A percentile compares a stretch with the other conserved stretches of the same genome.
Evolutionary conservation across 495 filamentous ascomycete species (phyloP).

Genomic region (Penicillium turbatum): DNA sequence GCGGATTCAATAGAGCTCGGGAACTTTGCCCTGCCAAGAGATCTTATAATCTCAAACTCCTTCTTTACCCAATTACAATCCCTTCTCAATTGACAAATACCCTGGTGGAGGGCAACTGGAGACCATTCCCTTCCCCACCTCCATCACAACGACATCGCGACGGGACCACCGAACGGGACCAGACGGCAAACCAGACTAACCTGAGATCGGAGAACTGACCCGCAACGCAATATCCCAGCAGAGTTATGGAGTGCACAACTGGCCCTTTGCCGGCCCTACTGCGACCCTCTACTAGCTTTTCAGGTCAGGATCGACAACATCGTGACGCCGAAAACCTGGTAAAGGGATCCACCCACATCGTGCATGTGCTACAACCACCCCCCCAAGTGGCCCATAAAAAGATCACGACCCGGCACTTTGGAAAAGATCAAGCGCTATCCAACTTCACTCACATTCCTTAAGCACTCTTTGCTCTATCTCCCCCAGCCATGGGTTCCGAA

Average conservation of each 20-base stretch:
- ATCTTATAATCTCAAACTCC: slow-evolving; percentile 1
- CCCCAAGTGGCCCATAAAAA: slow-evolving; percentile 2
- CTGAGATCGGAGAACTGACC: neutral
- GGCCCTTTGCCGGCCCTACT: no score
- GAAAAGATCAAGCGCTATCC: slow-evolving; percentile 16
- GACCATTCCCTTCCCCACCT: neutral
- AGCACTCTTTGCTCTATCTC: slow-evolving; percentile 5
- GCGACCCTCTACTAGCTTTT: no score
- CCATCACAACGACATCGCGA: neutral
- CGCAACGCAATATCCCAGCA: slow-evolving; percentile 1
- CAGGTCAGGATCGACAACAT: neutral
- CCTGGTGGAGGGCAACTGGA: neutral
- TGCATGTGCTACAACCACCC: neutral
- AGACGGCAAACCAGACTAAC: no score
- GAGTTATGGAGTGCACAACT: neutral
- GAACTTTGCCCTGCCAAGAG: slow-evolving; percentile 1
- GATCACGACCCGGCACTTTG: neutral
- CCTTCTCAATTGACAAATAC: neutral
- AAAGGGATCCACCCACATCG: neutral
- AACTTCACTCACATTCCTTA: slow-evolving; percentile 33
- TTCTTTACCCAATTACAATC: neutral
- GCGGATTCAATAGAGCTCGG: neutral
- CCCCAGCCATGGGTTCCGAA: slow-evolving; percentile 35
- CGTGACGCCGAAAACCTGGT: neutral
- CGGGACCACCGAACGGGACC: no score